Evolutionary conservation across 2,329 filamentous ascomycete species (phyloP), one percentile per base, ranked within the genome.

Genomic region (Thelonectria discophora): DNA sequence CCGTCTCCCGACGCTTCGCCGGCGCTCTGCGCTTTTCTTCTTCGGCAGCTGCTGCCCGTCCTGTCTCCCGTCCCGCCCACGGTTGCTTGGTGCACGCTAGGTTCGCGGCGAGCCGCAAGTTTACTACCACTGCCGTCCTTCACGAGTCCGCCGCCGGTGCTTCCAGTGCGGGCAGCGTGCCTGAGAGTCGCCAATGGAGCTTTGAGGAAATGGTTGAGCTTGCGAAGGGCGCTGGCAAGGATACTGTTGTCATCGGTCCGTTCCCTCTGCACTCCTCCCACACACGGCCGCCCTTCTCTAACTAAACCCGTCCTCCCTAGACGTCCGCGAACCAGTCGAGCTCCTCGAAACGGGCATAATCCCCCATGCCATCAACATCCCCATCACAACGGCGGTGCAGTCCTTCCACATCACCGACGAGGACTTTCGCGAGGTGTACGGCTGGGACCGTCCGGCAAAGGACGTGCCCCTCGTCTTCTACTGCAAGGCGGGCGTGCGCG

Each of bases 401-500:
- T 90, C 90, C 61, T 88, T 96, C 72, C 90, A 93, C 76, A 84
- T 97, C 8, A 75, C 83, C 0, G 82, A 84, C 0, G 90, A 92
- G 12, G 93, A 97, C 65, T 98, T 98, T 73, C 86, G 91, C 73
- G 91, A 93, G 62, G 81, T 89, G 15, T 94, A 93, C 77, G 94
- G 93, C 4, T 97, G 91, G 73, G 79, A 83, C 61, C 90, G 92
- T 63, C 94, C 83, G 0, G 70, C 72, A 2, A 80, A 80, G 62
- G 82, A 86, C 46, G 75, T 77, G 32, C 81, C 86, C 66, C 76
- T 97, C 13, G 84, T 98, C 4, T 95, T 98, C 72, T 98, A 97
- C 77, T 99, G 95, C 80, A 96, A 93, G 80, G 89, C 94, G 0
- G 95, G 95, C 2, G 92, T 98, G 65, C 84, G 95, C 74, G 93